These are phyloP conservation scores for Globisporangium viniferum DNA, from an alignment of 352 stramenopile genomes.

Conservation along the genomic window DNA sequence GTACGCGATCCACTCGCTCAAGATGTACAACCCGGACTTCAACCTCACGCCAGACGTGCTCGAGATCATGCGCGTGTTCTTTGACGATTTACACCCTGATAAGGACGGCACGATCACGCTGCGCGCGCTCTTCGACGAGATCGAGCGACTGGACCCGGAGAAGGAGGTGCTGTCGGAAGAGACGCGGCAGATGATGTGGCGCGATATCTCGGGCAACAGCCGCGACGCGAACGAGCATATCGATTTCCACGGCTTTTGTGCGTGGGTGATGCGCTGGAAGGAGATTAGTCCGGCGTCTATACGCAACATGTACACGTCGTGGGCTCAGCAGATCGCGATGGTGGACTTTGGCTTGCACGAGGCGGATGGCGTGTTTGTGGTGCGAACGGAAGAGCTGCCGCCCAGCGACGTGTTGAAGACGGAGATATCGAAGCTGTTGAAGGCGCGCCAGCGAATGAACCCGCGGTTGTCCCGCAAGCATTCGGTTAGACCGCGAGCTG, in stretches of 20 bases:
- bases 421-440: conserved; percentile 22
- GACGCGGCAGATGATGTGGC: conserved; percentile 39
- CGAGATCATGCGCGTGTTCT: conserved; percentile 79
- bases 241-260: conserved; percentile 71
- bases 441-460: conserved; percentile 9
- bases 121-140: conserved; percentile 49
- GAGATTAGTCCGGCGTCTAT: conserved; percentile 57
- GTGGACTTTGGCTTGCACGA: conserved; percentile 74
- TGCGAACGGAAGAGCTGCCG: conserved; percentile 39
- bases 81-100: conserved; percentile 61
- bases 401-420: conserved; percentile 26
- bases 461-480: conserved; percentile 1
- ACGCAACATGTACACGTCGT: conserved; percentile 76
- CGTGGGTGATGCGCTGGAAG: conserved; percentile 81
- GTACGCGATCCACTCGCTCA: conserved; percentile 57
- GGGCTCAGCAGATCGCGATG: conserved; percentile 63
- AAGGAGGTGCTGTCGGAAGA: conserved; percentile 42
- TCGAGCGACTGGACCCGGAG: conserved; percentile 60
- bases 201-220: conserved; percentile 27
- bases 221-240: conserved; percentile 34
- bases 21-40: conserved; percentile 83
- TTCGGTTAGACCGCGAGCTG: conserved; percentile 1
- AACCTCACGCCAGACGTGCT: conserved; percentile 75
- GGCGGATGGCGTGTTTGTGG: conserved; percentile 66
- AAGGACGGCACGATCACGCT: conserved; percentile 47